A percentile compares a stretch with the other conserved stretches of the same genome.
These are phyloP conservation scores for Ceratobasidium sp. DNA, from an alignment of 1,284 basidiomycete species.

Conservation along the genomic window DNA sequence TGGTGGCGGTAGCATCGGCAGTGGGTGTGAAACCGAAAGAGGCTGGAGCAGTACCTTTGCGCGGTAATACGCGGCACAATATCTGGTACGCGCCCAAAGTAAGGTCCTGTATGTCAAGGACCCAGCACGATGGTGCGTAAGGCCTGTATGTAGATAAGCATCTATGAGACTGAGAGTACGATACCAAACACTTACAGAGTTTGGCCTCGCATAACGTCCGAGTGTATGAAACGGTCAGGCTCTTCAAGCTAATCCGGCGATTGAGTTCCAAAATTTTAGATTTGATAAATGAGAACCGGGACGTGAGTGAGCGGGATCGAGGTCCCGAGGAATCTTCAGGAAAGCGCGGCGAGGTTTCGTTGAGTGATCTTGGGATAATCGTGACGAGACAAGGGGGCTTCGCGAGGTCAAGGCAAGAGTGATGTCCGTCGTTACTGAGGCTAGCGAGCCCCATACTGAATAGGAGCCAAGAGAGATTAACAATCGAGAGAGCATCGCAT, in stretches of 20 bases:
- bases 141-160: not conserved
- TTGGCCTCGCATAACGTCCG: not conserved
- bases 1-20: too few relatives aligned
- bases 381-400: not conserved
- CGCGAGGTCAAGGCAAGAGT: not conserved
- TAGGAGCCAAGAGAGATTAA: not conserved
- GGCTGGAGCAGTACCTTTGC: not conserved
- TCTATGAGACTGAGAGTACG: not conserved
- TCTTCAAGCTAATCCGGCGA: not conserved
- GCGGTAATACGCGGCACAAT: not conserved
- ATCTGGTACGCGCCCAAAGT: not conserved
- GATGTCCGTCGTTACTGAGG: not conserved
- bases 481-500: not conserved
- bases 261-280: not conserved
- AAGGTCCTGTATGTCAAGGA: not conserved
- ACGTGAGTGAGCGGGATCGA: not conserved
- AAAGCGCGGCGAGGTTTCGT: not conserved
- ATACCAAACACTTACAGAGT: not conserved
- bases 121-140: not conserved
- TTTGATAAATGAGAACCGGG: not conserved
- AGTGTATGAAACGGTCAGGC: not conserved
- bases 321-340: not conserved
- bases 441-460: not conserved
- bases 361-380: not conserved
- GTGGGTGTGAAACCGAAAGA: too few relatives aligned